Percentiles rank a stretch among this genome's conserved stretches.
Conservation (phyloP, 2,329 filamentous ascomycete species). For the Tolypocladium ophioglossoides region DNA sequence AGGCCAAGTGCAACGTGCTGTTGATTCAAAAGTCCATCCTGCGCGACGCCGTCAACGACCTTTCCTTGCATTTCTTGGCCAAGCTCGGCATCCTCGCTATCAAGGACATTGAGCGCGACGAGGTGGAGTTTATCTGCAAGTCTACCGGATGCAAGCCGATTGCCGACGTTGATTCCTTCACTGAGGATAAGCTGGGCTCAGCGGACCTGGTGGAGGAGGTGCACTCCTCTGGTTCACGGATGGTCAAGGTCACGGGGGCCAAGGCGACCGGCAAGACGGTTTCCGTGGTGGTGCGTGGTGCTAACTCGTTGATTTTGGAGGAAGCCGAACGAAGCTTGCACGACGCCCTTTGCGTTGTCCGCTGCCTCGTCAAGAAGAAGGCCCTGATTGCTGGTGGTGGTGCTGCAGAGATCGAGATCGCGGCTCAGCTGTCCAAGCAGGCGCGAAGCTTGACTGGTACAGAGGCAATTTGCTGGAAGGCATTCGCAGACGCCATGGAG, state of each 20-base stretch:
- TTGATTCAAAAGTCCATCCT: conserved; percentile 98
- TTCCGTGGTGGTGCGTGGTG: conserved; percentile 87
- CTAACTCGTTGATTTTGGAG: conserved; percentile 88
- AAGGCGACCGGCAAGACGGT: conserved; percentile 79
- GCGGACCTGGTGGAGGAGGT: conserved; percentile 93
- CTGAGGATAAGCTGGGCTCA: conserved; percentile 91
- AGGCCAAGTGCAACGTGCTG: conserved; percentile 98
- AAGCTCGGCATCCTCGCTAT: conserved; percentile 92
- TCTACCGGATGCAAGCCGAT: conserved; percentile 98
- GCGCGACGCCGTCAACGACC: conserved; percentile 92
- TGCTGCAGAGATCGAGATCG: conserved; percentile 93
- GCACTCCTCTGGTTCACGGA: conserved; percentile 74
- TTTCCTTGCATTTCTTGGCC: conserved; percentile 93
- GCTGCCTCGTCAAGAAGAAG: conserved; percentile 98
- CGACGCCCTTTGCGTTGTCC: conserved; percentile 94
- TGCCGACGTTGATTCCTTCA: conserved; percentile 96
- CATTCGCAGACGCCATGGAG: conserved; percentile 95
- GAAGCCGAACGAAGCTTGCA: conserved; percentile 95
- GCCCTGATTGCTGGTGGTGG: conserved; percentile 96
- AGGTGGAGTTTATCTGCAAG: conserved; percentile 99
- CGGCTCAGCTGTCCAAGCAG: conserved; percentile 72
- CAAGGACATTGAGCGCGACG: conserved; percentile 97
- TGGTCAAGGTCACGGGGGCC: conserved; percentile 91
- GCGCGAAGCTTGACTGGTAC: conserved; percentile 79
- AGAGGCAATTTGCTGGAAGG: conserved; percentile 97